phyloP scores from a whole-genome alignment of 805 yeast genomes.

The Martiniozyma abietophila region DNA sequence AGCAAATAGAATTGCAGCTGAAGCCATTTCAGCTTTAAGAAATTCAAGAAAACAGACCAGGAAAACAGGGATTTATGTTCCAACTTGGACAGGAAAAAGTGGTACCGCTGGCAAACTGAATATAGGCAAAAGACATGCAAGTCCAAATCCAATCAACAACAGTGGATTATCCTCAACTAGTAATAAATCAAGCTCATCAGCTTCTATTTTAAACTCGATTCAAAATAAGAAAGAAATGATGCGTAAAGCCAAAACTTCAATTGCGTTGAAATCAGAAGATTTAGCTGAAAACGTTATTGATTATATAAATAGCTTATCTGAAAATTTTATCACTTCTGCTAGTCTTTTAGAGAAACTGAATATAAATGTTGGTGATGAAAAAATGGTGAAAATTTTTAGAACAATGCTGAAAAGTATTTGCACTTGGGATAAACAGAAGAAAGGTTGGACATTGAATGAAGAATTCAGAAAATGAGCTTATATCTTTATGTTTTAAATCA shows the following conservation, averaged over 20 bases:
- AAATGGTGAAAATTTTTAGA: slow-evolving; percentile 52
- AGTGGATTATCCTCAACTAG: background rate
- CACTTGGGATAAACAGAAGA: slow-evolving; percentile 46
- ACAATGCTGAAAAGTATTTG: slow-evolving; percentile 63
- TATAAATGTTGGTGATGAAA: slow-evolving; percentile 34
- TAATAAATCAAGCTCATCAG: slow-evolving; percentile 27
- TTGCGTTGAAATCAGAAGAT: slow-evolving; percentile 10
- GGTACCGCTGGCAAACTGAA: slow-evolving; percentile 76
- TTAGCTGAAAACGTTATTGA: slow-evolving; percentile 18
- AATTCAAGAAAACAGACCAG: slow-evolving; percentile 50
- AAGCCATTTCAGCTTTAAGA: slow-evolving; percentile 53
- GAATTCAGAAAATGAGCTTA: slow-evolving; percentile 36
- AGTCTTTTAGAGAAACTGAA: slow-evolving; percentile 21
- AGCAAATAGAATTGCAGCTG: slow-evolving; percentile 49
- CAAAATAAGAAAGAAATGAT: slow-evolving; percentile 36
- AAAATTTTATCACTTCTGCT: slow-evolving; percentile 24
- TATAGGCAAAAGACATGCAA: background rate
- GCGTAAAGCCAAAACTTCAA: slow-evolving; percentile 13
- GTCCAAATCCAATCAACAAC: background rate
- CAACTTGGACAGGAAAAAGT: slow-evolving; percentile 94
- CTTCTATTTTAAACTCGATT: slow-evolving; percentile 41
- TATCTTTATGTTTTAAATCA: too few species aligned
- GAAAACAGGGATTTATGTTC: slow-evolving; percentile 55
- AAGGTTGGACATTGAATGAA: slow-evolving; percentile 58
- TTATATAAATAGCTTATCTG: slow-evolving; percentile 22